These are phyloP conservation scores for Penicillium sp. DNA, from an alignment of 2,329 filamentous ascomycete species.

Conservation along the genomic window DNA sequence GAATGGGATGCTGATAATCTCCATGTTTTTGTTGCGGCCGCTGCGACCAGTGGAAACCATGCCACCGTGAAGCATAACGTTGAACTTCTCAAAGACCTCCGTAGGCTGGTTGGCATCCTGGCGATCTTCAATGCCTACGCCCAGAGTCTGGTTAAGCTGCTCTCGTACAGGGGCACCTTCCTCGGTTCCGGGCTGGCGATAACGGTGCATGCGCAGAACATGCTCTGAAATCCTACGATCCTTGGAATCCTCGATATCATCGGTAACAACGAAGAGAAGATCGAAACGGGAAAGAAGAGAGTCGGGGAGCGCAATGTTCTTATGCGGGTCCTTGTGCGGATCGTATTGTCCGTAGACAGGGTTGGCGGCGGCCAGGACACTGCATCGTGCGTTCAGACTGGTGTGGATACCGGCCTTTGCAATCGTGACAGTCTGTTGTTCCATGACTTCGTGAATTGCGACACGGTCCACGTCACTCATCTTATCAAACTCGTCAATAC, in stretches of 20 bases:
- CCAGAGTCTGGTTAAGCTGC: slow-evolving; percentile 73
- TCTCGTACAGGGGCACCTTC: slow-evolving; percentile 93
- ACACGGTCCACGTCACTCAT: slow-evolving; percentile 98
- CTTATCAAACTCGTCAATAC: slow-evolving; percentile 99
- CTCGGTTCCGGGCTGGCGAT: slow-evolving; percentile 85
- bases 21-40: slow-evolving; percentile 63
- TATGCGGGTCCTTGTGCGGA: slow-evolving; percentile 95
- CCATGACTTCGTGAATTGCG: slow-evolving; percentile 99
- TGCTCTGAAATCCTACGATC: slow-evolving; percentile 93
- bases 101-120: slow-evolving; percentile 68
- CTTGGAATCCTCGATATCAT: slow-evolving; percentile 91
- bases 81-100: slow-evolving; percentile 93
- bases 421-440: slow-evolving; percentile 98
- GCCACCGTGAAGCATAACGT: slow-evolving; percentile 90
- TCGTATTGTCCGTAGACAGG: slow-evolving; percentile 98
- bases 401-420: slow-evolving; percentile 98
- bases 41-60: slow-evolving; percentile 74
- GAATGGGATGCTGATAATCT: slow-evolving; percentile 92
- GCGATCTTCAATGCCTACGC: slow-evolving; percentile 75
- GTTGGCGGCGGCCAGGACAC: slow-evolving; percentile 92
- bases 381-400: slow-evolving; percentile 91
- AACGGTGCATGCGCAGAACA: slow-evolving; percentile 93
- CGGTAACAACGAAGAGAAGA: slow-evolving; percentile 93
- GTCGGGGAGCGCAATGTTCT: slow-evolving; percentile 95
- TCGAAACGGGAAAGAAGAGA: slow-evolving; percentile 97